Conservation (phyloP, 805 yeast genomes). For the Yueomyces sp. region DNA sequence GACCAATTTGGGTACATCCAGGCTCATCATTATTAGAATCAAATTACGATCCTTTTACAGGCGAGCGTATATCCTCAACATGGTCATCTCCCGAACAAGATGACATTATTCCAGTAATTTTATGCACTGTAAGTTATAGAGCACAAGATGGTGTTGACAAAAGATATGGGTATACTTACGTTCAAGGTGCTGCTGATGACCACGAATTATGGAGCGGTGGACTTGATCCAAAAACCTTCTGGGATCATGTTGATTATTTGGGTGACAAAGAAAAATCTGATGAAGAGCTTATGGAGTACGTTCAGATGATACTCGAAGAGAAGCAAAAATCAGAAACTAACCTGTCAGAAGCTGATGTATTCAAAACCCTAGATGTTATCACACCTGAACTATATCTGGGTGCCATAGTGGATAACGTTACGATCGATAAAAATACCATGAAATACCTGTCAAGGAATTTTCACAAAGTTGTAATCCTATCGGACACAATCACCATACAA, state of each 20-base stretch:
- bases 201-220: constrained; percentile 73
- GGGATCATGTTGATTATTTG: constrained; percentile 31
- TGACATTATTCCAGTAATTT: constrained; percentile 31
- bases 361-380: constrained; percentile 8
- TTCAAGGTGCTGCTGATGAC: constrained; percentile 93
- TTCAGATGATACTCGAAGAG: constrained; percentile 1
- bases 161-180: constrained; percentile 41
- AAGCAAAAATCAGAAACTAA: not conserved
- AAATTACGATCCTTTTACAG: constrained; percentile 18
- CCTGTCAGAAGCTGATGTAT: constrained; percentile 4
- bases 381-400: constrained; percentile 14
- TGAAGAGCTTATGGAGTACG: constrained; percentile 13
- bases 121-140: constrained; percentile 50
- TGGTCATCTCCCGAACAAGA: constrained; percentile 23
- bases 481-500: not conserved
- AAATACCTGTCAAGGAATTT: constrained; percentile 4
- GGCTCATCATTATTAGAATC: constrained; percentile 22
- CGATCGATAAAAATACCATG: constrained; percentile 3
- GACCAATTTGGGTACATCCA: constrained; percentile 65
- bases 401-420: constrained; percentile 5
- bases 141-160: constrained; percentile 45
- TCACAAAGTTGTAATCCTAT: constrained; percentile 9
- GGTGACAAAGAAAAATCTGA: constrained; percentile 19
- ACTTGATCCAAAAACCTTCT: constrained; percentile 41
- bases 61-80: constrained; percentile 17